A percentile compares a stretch with the other conserved stretches of the same genome.
Evolutionary conservation across 495 filamentous ascomycete species (phyloP).

Genomic region (Halenospora varia): DNA sequence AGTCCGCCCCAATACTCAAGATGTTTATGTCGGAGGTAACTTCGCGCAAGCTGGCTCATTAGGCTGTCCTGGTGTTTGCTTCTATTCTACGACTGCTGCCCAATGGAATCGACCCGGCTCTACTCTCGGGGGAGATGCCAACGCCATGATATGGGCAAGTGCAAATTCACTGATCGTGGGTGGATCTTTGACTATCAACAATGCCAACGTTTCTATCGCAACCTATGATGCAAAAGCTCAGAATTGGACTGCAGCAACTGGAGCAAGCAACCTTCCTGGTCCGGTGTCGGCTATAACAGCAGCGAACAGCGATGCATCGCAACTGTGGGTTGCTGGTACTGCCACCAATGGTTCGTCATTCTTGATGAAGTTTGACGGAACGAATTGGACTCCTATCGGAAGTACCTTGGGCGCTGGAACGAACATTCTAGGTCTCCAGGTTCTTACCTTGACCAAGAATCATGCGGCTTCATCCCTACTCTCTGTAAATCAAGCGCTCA

Average conservation of each 20-base stretch:
- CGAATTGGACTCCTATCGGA: slow-evolving; percentile 47
- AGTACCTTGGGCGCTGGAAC: slow-evolving; percentile 59
- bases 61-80: slow-evolving; percentile 75
- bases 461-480: slow-evolving; percentile 66
- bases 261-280: slow-evolving; percentile 66
- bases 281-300: slow-evolving; percentile 70
- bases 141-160: slow-evolving; percentile 70
- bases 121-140: slow-evolving; percentile 62
- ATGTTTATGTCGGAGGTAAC: slow-evolving; percentile 82
- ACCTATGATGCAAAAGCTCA: slow-evolving; percentile 64
- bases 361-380: slow-evolving; percentile 70
- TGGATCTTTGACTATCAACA: slow-evolving; percentile 67
- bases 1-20: slow-evolving; percentile 55
- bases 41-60: slow-evolving; percentile 82
- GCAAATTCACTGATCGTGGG: slow-evolving; percentile 66
- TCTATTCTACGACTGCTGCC: slow-evolving; percentile 58
- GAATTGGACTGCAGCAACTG: slow-evolving; percentile 62
- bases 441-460: slow-evolving; percentile 62
- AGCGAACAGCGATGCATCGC: slow-evolving; percentile 59
- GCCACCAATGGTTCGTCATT: slow-evolving; percentile 64
- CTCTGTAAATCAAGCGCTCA: slow-evolving; percentile 60
- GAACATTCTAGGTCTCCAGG: slow-evolving; percentile 71
- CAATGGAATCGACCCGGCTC: slow-evolving; percentile 78
- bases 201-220: slow-evolving; percentile 57
- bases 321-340: slow-evolving; percentile 77